These are phyloP conservation scores for Fusarium compactum DNA, from an alignment of 2,329 filamentous ascomycete genomes.

Conservation along the genomic window DNA sequence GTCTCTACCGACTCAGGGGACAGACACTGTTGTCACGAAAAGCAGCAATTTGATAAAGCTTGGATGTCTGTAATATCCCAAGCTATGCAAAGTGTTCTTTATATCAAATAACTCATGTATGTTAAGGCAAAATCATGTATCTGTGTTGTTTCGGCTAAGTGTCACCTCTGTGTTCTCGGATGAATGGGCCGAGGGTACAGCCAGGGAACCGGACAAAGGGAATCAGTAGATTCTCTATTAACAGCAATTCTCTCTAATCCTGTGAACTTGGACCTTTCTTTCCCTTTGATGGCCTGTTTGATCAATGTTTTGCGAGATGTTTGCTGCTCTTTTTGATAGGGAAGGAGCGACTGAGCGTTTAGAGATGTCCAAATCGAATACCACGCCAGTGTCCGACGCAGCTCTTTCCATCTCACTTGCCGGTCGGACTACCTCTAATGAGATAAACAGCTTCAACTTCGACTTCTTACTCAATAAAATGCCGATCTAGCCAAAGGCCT, in stretches of 20 bases:
- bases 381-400: no score
- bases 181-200: neutral
- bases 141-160: neutral
- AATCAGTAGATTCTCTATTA: neutral
- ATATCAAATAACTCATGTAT: accelerated
- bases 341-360: neutral
- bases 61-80: neutral
- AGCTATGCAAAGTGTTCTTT: accelerated
- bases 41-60: accelerated
- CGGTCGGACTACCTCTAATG: accelerated
- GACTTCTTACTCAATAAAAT: accelerated
- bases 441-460: accelerated
- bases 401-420: no score
- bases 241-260: accelerated
- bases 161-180: neutral
- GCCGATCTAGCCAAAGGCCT: accelerated
- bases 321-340: neutral
- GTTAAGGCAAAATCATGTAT: accelerated
- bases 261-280: accelerated
- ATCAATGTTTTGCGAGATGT: neutral
- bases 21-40: neutral
- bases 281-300: neutral
- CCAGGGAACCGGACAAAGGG: neutral
- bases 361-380: no score
- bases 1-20: neutral